phyloP scores from a whole-genome alignment of 805 yeast species.

The Lipomyces oligophaga region DNA sequence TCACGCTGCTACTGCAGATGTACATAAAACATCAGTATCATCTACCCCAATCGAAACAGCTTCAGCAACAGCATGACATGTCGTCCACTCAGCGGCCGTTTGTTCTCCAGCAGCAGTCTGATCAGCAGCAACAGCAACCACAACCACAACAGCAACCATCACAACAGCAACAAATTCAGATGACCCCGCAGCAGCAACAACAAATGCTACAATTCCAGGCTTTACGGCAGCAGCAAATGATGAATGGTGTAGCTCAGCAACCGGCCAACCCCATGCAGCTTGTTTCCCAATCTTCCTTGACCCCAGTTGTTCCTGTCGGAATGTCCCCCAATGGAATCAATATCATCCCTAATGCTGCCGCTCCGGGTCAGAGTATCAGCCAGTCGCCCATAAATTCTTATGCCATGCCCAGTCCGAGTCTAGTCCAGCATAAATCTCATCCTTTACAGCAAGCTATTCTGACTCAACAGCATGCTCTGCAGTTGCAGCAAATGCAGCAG shows the following conservation, averaged over 20 bases:
- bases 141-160: conserved; percentile 6
- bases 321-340: background rate
- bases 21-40: conserved; percentile 7
- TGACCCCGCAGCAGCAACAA: conserved; percentile 4
- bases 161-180: conserved; percentile 5
- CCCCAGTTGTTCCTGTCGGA: background rate
- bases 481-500: conserved; percentile 11
- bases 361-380: background rate
- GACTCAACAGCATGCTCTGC: conserved; percentile 12
- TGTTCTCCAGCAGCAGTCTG: conserved; percentile 2
- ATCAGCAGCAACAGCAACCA: conserved; percentile 16
- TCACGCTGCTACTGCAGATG: conserved; percentile 6
- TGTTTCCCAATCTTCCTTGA: background rate
- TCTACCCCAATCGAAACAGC: conserved; percentile 9
- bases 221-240: conserved; percentile 14
- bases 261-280: background rate
- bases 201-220: conserved; percentile 13
- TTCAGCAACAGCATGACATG: conserved; percentile 13
- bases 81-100: conserved; percentile 15
- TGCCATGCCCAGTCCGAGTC: conserved; percentile 12
- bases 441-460: conserved; percentile 18
- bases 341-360: background rate
- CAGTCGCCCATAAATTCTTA: conserved; percentile 13
- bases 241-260: conserved; percentile 7
- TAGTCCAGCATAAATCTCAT: conserved; percentile 19